A percentile compares a stretch with the other conserved stretches of the same genome.
Evolutionary conservation across 2,329 filamentous ascomycete genomes (phyloP).

Genomic region (Mollisia scopiformis): DNA sequence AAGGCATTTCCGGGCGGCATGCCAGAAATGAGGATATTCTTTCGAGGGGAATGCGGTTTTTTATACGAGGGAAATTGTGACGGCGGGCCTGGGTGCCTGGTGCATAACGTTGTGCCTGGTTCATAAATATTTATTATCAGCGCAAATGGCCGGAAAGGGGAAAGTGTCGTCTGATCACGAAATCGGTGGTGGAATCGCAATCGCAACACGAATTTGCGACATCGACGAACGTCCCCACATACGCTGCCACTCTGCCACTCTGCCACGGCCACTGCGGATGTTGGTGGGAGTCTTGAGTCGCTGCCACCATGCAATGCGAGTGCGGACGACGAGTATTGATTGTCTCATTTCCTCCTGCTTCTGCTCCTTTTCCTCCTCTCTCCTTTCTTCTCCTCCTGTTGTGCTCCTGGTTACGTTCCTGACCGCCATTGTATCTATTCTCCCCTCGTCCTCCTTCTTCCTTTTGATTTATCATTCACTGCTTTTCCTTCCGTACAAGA

Average conservation of each 20-base stretch:
- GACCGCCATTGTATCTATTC: conserved; percentile 10
- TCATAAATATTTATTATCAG: no score
- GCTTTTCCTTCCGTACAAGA: background rate
- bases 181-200: conserved; percentile 9
- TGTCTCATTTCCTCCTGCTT: no score
- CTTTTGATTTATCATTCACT: background rate
- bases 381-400: no score
- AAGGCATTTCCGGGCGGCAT: background rate
- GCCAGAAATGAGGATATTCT: conserved; percentile 12
- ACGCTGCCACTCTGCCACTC: background rate
- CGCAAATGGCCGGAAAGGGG: background rate
- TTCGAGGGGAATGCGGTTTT: conserved; percentile 7
- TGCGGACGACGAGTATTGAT: no score
- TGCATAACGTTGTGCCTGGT: background rate
- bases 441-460: no score
- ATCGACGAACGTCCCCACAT: background rate
- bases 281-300: no score
- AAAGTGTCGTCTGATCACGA: conserved; percentile 14
- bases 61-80: background rate
- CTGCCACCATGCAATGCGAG: no score
- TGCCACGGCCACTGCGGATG: no score
- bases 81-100: conserved; percentile 15
- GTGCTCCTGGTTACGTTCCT: background rate
- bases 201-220: conserved; percentile 1
- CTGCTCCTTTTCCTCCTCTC: no score